A percentile compares a stretch with the other conserved stretches of the same genome.
phyloP scores from a whole-genome alignment of 768 basidiomycete genomes.

The Cystobasidium ongulense region DNA sequence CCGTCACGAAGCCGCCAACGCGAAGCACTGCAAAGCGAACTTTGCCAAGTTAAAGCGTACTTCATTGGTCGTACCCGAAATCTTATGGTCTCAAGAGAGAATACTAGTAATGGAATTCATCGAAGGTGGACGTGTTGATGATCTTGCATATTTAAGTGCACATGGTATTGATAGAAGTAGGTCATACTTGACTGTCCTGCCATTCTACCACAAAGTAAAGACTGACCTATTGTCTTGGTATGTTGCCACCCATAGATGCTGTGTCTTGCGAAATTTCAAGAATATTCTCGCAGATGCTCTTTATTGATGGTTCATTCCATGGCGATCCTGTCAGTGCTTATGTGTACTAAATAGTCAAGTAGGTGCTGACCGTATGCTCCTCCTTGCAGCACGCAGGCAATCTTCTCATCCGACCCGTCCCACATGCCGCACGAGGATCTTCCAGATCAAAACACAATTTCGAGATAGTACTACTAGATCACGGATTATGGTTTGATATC shows the following conservation, averaged over 20 bases:
- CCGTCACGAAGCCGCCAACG: conserved; percentile 73
- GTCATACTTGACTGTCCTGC: background rate
- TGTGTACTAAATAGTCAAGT: background rate
- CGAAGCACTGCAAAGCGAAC: conserved; percentile 60
- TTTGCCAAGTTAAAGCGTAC: conserved; percentile 66
- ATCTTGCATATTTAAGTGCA: conserved; percentile 69
- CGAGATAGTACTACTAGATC: conserved; percentile 88
- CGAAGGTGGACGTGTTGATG: conserved; percentile 76
- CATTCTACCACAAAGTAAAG: background rate
- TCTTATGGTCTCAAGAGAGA: conserved; percentile 70
- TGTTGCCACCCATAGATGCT: conserved; percentile 49
- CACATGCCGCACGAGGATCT: conserved; percentile 38
- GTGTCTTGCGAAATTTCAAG: conserved; percentile 80
- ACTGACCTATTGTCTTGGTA: background rate
- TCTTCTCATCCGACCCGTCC: conserved; percentile 73
- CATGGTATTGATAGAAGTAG: conserved; percentile 71
- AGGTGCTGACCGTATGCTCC: conserved; percentile 26
- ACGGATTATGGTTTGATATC: conserved; percentile 50
- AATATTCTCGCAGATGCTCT: conserved; percentile 93
- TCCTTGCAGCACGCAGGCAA: conserved; percentile 56
- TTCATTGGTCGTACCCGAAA: conserved; percentile 66
- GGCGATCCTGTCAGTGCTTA: conserved; percentile 34
- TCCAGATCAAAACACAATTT: conserved; percentile 85
- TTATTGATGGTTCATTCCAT: conserved; percentile 51
- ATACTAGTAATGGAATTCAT: conserved; percentile 86